A percentile compares a stretch with the other conserved stretches of the same genome.
Conservation (phyloP, 2,329 filamentous ascomycete species). For the Hymenoscyphus salicellus region DNA sequence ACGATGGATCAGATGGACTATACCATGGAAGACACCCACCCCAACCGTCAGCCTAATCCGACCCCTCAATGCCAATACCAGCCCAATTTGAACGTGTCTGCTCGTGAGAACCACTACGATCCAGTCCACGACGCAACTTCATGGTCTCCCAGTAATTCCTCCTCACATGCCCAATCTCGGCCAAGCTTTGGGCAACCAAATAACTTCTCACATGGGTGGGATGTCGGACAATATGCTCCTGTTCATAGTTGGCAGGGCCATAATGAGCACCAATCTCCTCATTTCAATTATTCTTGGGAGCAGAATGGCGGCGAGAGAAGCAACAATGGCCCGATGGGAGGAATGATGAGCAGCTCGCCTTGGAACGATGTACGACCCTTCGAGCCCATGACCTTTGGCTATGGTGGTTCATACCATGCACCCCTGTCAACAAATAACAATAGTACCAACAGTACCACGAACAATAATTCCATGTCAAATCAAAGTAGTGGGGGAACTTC, state of each 20-base stretch:
- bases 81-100: slow-evolving; percentile 13
- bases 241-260: slow-evolving; percentile 17
- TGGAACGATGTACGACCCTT: slow-evolving; percentile 20
- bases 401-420: slow-evolving; percentile 8
- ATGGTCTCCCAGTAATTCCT: slow-evolving; percentile 16
- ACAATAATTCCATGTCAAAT: background rate
- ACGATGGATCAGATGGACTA: slow-evolving; percentile 31
- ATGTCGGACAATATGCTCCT: slow-evolving; percentile 7
- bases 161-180: slow-evolving; percentile 14
- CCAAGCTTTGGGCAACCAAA: slow-evolving; percentile 12
- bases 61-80: slow-evolving; percentile 23
- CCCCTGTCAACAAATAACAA: background rate
- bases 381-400: slow-evolving; percentile 18
- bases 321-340: slow-evolving; percentile 14
- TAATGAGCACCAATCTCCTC: slow-evolving; percentile 15
- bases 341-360: slow-evolving; percentile 11
- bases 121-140: slow-evolving; percentile 26
- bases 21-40: slow-evolving; percentile 24
- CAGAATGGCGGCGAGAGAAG: slow-evolving; percentile 6
- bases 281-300: slow-evolving; percentile 8
- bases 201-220: slow-evolving; percentile 16
- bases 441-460: background rate
- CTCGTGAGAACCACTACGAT: slow-evolving; percentile 29
- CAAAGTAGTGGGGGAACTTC: slow-evolving; percentile 4
- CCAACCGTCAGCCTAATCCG: slow-evolving; percentile 10